phyloP scores from a whole-genome alignment of 345 rosid genomes.

The Eucalyptus microcorys region DNA sequence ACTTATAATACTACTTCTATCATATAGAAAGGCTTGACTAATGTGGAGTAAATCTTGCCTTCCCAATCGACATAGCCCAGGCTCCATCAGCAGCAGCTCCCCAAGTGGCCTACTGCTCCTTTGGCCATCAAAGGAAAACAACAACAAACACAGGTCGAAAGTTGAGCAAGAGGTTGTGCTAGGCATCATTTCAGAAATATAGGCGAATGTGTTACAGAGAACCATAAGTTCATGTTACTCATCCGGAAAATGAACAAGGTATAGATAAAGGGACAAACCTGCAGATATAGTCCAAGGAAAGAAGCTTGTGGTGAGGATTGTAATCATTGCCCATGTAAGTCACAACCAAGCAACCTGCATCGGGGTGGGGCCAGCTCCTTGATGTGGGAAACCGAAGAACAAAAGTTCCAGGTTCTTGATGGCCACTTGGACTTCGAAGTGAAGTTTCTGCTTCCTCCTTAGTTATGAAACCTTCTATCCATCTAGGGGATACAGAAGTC shows the following conservation, averaged over 20 bases:
- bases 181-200: neutral
- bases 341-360: conserved; percentile 81
- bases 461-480: conserved; percentile 93
- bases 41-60: conserved; percentile 31
- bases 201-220: neutral
- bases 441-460: conserved; percentile 95
- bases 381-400: conserved; percentile 84
- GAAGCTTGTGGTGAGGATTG: conserved; percentile 49
- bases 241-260: neutral
- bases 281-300: conserved; percentile 40
- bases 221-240: neutral
- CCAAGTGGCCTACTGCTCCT: conserved; percentile 36
- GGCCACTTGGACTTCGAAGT: conserved; percentile 54
- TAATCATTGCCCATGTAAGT: conserved; percentile 70
- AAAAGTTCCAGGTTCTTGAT: conserved; percentile 92
- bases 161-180: neutral
- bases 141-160: neutral
- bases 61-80: conserved; percentile 75
- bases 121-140: conserved; percentile 16
- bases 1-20: neutral
- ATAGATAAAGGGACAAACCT: conserved; percentile 21
- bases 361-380: conserved; percentile 99
- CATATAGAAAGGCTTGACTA: neutral
- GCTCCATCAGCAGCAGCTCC: conserved; percentile 74
- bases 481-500: conserved; percentile 62